Evolutionary conservation across 2,329 filamentous ascomycete genomes (phyloP).

Genomic region (Cercospora sojina): DNA sequence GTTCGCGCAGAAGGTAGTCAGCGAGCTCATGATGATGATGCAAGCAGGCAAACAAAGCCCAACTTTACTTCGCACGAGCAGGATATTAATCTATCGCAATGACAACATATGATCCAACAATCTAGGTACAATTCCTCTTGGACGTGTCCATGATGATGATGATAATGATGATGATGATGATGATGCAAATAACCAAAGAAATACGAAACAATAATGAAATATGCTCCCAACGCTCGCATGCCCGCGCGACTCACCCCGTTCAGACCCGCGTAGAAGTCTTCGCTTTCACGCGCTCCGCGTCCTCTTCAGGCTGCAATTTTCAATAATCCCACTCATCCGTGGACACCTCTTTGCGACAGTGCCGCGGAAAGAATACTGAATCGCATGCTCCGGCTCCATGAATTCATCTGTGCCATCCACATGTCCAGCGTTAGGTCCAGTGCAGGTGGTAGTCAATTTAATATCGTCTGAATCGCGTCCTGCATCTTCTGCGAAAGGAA

Average conservation of each 20-base stretch:
- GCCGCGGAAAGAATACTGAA: neutral
- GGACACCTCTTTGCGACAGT: slow-evolving; percentile 6
- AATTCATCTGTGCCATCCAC: neutral
- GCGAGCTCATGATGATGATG: neutral
- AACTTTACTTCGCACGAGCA: neutral
- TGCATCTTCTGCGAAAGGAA: neutral
- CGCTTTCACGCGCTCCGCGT: neutral
- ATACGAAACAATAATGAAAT: neutral
- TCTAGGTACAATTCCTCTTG: too few species aligned
- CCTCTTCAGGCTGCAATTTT: neutral
- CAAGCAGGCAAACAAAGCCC: neutral
- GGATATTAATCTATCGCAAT: neutral
- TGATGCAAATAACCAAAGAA: neutral
- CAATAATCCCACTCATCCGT: slow-evolving; percentile 7
- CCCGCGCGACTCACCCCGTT: too few species aligned
- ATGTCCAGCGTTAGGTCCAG: neutral
- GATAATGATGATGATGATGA: too few species aligned
- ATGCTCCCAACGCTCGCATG: neutral
- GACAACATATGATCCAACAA: neutral
- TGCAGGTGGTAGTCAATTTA: slow-evolving; percentile 2
- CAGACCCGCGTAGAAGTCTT: too few species aligned
- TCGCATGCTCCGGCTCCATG: neutral
- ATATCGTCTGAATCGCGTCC: neutral
- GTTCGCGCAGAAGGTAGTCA: neutral
- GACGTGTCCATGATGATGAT: too few species aligned